Evolutionary conservation across 208 protist genomes (phyloP).

Genomic region (Acanthamoeba healyi): DNA sequence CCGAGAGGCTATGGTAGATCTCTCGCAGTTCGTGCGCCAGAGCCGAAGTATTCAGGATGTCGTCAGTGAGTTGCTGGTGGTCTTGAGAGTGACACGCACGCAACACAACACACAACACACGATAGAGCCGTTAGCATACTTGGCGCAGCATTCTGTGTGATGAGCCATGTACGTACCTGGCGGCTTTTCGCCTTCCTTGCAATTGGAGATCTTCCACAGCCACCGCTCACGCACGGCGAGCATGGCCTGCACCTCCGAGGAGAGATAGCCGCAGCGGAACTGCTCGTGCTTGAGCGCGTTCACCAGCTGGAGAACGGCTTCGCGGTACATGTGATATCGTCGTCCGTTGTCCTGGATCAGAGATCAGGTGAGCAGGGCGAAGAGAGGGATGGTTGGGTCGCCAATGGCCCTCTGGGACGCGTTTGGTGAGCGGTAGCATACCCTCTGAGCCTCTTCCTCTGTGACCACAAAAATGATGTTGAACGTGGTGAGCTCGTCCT

Average conservation of each 20-base stretch:
- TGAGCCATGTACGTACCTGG: not conserved
- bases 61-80: constrained; percentile 33
- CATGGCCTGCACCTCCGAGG: constrained; percentile 10
- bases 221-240: constrained; percentile 2
- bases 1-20: constrained; percentile 6
- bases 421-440: too few species aligned
- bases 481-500: not conserved
- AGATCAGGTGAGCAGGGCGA: too few species aligned
- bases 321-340: not conserved
- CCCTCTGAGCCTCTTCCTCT: not conserved
- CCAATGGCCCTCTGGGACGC: too few species aligned
- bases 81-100: too few species aligned
- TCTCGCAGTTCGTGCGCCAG: constrained; percentile 26
- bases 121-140: not conserved
- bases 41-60: not conserved
- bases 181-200: constrained; percentile 37
- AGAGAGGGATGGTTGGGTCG: too few species aligned
- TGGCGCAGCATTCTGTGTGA: not conserved
- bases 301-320: not conserved
- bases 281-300: constrained; percentile 36
- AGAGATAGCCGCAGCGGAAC: constrained; percentile 22
- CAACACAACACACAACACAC: not conserved
- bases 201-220: not conserved
- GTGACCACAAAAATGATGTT: constrained; percentile 33
- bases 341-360: not conserved